A percentile compares a stretch with the other conserved stretches of the same genome.
Conservation (phyloP, 768 basidiomycete species). For the Boletus barrowsii region DNA sequence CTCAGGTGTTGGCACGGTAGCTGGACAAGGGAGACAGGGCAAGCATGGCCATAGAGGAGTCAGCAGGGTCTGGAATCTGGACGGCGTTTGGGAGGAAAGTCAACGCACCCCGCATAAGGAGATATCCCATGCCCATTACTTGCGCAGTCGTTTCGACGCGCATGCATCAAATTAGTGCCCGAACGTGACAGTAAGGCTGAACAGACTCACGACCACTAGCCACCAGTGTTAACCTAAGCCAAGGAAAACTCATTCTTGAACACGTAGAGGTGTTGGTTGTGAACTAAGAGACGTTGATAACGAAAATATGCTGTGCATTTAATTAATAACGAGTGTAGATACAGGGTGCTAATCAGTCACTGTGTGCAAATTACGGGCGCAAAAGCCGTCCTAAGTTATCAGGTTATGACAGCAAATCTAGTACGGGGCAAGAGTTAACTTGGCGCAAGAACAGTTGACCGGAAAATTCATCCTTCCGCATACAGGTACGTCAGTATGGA, state of each 20-base stretch:
- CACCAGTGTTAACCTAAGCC: constrained; percentile 49
- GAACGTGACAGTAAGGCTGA: neutral
- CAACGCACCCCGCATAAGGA: constrained; percentile 55
- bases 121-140: constrained; percentile 59
- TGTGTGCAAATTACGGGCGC: constrained; percentile 8
- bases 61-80: neutral
- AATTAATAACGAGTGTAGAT: constrained; percentile 12
- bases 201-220: constrained; percentile 46
- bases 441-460: neutral
- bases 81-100: constrained; percentile 1
- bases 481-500: constrained; percentile 21
- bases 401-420: constrained; percentile 8
- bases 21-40: constrained; percentile 16
- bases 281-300: neutral
- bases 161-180: constrained; percentile 6
- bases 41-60: constrained; percentile 6
- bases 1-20: constrained; percentile 35
- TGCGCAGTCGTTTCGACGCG: neutral
- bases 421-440: constrained; percentile 8
- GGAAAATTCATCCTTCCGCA: constrained; percentile 20
- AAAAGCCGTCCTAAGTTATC: constrained; percentile 7
- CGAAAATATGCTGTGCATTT: constrained; percentile 14
- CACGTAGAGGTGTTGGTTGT: neutral
- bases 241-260: constrained; percentile 50
- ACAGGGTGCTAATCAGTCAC: constrained; percentile 5